Evolutionary conservation across 805 yeast species (phyloP), one percentile per base, ranked within the genome.

Genomic region (Ogataea saltuana): DNA sequence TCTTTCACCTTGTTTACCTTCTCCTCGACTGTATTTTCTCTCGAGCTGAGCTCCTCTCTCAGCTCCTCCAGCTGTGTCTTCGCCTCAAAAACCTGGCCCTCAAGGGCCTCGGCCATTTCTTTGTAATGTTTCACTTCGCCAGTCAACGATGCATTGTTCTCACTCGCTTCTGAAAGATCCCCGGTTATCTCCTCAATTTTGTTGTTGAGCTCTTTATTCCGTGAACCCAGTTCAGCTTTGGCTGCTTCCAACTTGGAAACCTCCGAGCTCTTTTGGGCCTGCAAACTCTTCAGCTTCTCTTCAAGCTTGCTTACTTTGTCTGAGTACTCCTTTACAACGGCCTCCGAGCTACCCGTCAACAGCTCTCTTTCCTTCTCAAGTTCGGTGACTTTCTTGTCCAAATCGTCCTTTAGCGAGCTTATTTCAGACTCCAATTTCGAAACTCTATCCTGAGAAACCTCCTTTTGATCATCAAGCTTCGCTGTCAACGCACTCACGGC

Each of bases 291-390:
- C 42, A 52, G 30, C 20, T 60, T 54, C 5, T 60, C 68, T 46
- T 79, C 83, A 12, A 79, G 53, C 7, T 48, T 51, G 12, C 66
- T 61, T 7, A 77, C 68, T 51, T 70, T 74, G 22, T 70, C 73
- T 9, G 73, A 64, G 49, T 76, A 77, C 42, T 76, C 78, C 48
- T 72, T 68, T 0, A 76, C 64, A 0, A 73, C 64, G 0, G 76
- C 66, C 43, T 75, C 79, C 0, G 84, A 77, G 37, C 65, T 73
- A 41, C 75, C 74, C 41, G 70, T 70, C 10, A 76, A 55, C 51
- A 73, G 59, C 10, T 60, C 64, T 42, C 83, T 63, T 51, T 78
- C 83, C 25, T 65, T 67, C 36, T 78, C 83, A 46, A 78, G 70
- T 32, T 74, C 81, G 30, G 59, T 46, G 1, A 53, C 51, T 47